phyloP scores from a whole-genome alignment of 148 eudicot genomes.

The Fallopia convolvulus region DNA sequence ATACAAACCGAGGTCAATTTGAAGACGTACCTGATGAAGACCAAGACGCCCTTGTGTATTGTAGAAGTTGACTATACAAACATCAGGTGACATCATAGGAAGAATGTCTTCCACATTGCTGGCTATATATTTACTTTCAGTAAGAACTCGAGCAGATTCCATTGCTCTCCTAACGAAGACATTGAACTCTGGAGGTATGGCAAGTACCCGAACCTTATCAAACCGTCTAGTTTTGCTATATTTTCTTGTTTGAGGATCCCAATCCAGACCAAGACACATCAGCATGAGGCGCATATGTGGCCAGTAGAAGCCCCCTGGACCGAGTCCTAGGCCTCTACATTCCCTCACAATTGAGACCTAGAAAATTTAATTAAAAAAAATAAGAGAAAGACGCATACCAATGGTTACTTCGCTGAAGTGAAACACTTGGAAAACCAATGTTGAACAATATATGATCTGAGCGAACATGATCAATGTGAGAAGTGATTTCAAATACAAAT shows the following conservation, averaged over 20 bases:
- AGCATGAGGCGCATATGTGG: conserved; percentile 50
- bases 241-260: conserved; percentile 51
- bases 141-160: conserved; percentile 30
- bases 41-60: conserved; percentile 47
- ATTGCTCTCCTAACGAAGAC: conserved; percentile 34
- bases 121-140: conserved; percentile 9
- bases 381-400: too few species aligned
- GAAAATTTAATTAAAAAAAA: background rate
- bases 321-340: conserved; percentile 45
- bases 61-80: conserved; percentile 70
- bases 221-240: conserved; percentile 24
- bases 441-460: too few species aligned
- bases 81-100: conserved; percentile 51
- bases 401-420: too few species aligned
- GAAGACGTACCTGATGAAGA: conserved; percentile 56
- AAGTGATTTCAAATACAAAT: too few species aligned
- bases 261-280: conserved; percentile 67
- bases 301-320: conserved; percentile 61
- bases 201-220: conserved; percentile 34
- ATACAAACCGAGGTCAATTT: background rate
- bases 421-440: too few species aligned
- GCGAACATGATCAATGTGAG: too few species aligned
- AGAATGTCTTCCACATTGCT: conserved; percentile 28
- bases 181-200: conserved; percentile 30
- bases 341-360: conserved; percentile 39